Evolutionary conservation across 106 monocot species (phyloP).

Genomic region (Dendrobium nobile): DNA sequence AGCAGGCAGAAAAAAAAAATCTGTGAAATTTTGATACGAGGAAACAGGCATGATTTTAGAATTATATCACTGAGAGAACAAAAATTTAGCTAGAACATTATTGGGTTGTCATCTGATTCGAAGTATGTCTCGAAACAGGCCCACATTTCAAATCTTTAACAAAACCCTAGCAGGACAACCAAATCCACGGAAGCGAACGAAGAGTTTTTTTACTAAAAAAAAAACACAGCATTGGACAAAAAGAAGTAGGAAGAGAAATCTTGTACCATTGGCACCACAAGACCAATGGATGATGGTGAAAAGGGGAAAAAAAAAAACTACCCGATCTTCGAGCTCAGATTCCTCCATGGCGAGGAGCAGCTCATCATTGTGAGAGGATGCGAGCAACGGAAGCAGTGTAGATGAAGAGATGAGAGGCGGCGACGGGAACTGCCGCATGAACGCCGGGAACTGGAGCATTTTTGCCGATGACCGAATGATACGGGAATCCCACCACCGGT

Average conservation of each 20-base stretch:
- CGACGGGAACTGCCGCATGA: slow-evolving; percentile 79
- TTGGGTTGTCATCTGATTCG: too few relatives aligned
- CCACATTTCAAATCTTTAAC: too few relatives aligned
- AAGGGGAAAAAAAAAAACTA: not conserved
- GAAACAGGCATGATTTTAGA: too few relatives aligned
- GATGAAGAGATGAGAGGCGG: slow-evolving; percentile 70
- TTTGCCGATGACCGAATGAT: not conserved
- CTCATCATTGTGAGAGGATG: slow-evolving; percentile 73
- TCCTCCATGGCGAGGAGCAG: slow-evolving; percentile 79
- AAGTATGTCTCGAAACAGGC: too few relatives aligned
- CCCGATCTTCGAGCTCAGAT: slow-evolving; percentile 86
- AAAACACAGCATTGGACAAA: not conserved
- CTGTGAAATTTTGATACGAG: too few relatives aligned
- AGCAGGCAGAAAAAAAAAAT: too few relatives aligned
- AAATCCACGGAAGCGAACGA: not conserved
- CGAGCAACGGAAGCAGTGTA: slow-evolving; percentile 52
- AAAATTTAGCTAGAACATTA: too few relatives aligned
- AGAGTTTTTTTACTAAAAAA: not conserved
- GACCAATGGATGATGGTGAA: not conserved
- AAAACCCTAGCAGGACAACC: not conserved
- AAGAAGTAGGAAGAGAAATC: not conserved
- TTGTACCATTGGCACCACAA: not conserved
- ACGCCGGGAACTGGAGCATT: slow-evolving; percentile 90
- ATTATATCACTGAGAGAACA: too few relatives aligned
- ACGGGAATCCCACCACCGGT: too few relatives aligned